Evolutionary conservation across 805 yeast species (phyloP), one percentile per base, ranked within the genome.

Genomic region (Myxozyma geophila): DNA sequence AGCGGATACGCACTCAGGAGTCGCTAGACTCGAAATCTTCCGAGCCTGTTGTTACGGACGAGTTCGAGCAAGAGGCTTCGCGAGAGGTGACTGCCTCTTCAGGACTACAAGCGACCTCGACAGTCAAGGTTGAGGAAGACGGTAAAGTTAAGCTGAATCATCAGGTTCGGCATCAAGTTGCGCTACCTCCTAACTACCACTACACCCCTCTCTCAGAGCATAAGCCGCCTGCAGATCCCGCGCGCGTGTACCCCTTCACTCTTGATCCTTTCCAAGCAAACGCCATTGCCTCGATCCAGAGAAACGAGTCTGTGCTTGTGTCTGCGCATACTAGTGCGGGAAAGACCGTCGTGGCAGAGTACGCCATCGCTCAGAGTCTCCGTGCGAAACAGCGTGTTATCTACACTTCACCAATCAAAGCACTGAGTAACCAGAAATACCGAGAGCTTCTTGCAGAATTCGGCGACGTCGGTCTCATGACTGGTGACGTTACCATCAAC

Each of bases 271-370:
- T 95, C 82, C 99, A 95, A 79, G 97, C 95, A 70, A 92, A 97
- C 19, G 89, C 98, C 15, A 88, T 95, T 67, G 92, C 97, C 10
- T 93, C 98, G 78, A 95, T 95, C 68, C 98, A 95, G 75, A 83
- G 98, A 74, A 85, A 87, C 70, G 98, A 93, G 77, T 88, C 96
- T 1, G 99, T 95, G 28, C 81, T 95, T 70, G 99, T 95, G 5
- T 92, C 98, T 40, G 99, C 99, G 9, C 98, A 92, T 73, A 92
- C 98, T 0, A 92, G 97, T 56, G 98, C 98, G 10, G 98, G 98
- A 79, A 92, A 92, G 74, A 92, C 98, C 0, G 98, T 92, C 53
- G 98, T 92, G 48, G 98, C 98, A 0, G 98, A 92, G 75, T 92
- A 92, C 72, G 97, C 98, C 35, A 92, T 92, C 76, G 98, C 98